Base-by-base conservation (phyloP, 2,329 filamentous ascomycete genomes). In the Apiospora marii region DNA sequence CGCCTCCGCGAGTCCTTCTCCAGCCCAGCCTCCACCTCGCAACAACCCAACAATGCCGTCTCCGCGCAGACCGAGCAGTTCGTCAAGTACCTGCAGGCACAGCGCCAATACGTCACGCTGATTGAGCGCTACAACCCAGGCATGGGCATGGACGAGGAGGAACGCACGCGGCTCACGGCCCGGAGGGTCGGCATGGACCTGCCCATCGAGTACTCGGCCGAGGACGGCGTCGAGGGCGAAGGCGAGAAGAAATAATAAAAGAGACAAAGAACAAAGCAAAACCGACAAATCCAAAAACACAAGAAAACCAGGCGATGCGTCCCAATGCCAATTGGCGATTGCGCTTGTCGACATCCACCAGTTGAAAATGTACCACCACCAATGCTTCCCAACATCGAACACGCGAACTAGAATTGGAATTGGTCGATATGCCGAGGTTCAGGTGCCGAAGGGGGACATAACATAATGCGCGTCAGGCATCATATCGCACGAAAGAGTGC, bases 71-170 rank as follows among this genome's bases (percentile, higher is more conserved):
- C 91, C n/a, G 90, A 94, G 75, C 94, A 98, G 82, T 91, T 94
- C 76, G 83, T 95, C 37, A 88, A 91, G 72, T 98, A 98, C 81
- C 87, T 96, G 27, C 90, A 90, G 77, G 92, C 95, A n/a, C 96
- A 99, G 85, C 88, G 95, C 70, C 90, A 90, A 80, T 98, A 98
- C 82, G 89, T 90, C 37, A 92, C 90, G 22, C 85, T 98, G 61
- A 82, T 98, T 49, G 95, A 98, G 84, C 89, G 95, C 77, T 98
- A 99, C 84, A 98, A 98, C 82, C 95, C 95, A 0, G 95, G 95
- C 24, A 94, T 97, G 91, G 90, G 90, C 76, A 94, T 98, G 92
- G 91, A 93, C 76, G 92, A 91, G 81, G 91, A 97, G 83, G 95
- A 98, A 85, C 88, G 94, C 74, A 91, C 98, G 58, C 86, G 94